A percentile compares a stretch with the other conserved stretches of the same genome.
Conservation (phyloP, 345 rosid genomes). For the Salix brachista region DNA sequence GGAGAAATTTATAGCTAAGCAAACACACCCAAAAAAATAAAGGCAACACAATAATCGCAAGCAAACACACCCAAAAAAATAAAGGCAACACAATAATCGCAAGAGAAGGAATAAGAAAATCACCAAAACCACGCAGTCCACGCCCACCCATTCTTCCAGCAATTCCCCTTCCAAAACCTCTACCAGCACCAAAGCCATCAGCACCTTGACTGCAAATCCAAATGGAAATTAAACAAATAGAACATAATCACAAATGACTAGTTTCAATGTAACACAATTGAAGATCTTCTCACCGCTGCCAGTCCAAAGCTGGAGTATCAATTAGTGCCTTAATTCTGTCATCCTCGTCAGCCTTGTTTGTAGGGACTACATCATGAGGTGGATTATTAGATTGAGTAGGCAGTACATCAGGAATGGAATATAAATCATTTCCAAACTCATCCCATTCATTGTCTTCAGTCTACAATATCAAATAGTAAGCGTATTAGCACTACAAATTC, state of each 20-base stretch:
- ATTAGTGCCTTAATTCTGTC: slow-evolving; percentile 86
- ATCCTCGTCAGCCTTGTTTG: slow-evolving; percentile 84
- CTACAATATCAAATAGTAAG: slow-evolving; percentile 32
- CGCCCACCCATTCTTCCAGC: slow-evolving; percentile 91
- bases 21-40: background rate
- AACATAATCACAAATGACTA: background rate
- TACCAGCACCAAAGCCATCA: slow-evolving; percentile 83
- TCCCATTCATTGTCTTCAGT: slow-evolving; percentile 83
- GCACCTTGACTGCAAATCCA: slow-evolving; percentile 64
- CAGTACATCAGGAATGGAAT: slow-evolving; percentile 70
- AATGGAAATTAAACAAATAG: slow-evolving; percentile 7
- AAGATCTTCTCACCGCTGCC: slow-evolving; percentile 77
- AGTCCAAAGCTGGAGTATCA: slow-evolving; percentile 93
- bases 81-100: background rate
- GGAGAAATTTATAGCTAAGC: background rate
- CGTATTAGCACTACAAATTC: background rate
- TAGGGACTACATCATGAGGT: slow-evolving; percentile 48
- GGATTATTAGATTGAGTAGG: slow-evolving; percentile 50
- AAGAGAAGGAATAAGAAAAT: slow-evolving; percentile 25
- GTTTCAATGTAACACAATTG: background rate
- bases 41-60: background rate
- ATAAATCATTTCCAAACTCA: slow-evolving; percentile 95
- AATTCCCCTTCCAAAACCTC: slow-evolving; percentile 94
- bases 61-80: background rate
- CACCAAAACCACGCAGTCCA: slow-evolving; percentile 97